Percentiles rank a stretch among this genome's conserved stretches.
Evolutionary conservation across 108 stramenopile species (phyloP).

Genomic region (Cyclotella cryptica): DNA sequence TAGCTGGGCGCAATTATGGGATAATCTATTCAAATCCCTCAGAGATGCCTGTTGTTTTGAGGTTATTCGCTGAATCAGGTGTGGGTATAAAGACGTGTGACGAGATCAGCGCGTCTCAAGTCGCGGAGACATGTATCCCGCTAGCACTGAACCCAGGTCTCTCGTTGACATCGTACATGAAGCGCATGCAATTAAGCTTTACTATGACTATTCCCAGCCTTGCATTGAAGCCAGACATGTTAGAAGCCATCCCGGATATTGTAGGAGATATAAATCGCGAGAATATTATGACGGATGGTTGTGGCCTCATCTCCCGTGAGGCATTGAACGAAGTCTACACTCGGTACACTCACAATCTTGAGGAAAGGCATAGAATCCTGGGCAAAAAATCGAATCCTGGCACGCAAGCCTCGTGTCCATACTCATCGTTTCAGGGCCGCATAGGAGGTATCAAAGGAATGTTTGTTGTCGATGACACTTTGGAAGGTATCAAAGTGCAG

Average conservation of each 20-base stretch:
- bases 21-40: constrained; percentile 37
- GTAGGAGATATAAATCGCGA: not conserved
- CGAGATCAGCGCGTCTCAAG: constrained; percentile 29
- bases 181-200: constrained; percentile 49
- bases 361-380: not conserved
- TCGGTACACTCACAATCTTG: constrained; percentile 13
- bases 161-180: constrained; percentile 35
- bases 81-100: constrained; percentile 31
- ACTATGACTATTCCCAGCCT: constrained; percentile 29
- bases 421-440: constrained; percentile 50
- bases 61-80: constrained; percentile 50
- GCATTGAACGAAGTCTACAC: constrained; percentile 44
- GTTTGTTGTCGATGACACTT: constrained; percentile 40
- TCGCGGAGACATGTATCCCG: constrained; percentile 33
- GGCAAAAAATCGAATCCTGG: not conserved
- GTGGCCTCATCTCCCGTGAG: constrained; percentile 36
- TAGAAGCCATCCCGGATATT: constrained; percentile 37
- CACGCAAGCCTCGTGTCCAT: constrained; percentile 10
- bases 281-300: constrained; percentile 39
- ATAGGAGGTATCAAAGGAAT: constrained; percentile 54
- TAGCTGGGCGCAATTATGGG: constrained; percentile 41
- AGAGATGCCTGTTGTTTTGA: constrained; percentile 27
- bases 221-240: constrained; percentile 1
- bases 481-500: constrained; percentile 33
- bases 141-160: constrained; percentile 19